These are phyloP conservation scores for Gossypium turneri DNA, from an alignment of 345 rosid genomes.

Conservation along the genomic window DNA sequence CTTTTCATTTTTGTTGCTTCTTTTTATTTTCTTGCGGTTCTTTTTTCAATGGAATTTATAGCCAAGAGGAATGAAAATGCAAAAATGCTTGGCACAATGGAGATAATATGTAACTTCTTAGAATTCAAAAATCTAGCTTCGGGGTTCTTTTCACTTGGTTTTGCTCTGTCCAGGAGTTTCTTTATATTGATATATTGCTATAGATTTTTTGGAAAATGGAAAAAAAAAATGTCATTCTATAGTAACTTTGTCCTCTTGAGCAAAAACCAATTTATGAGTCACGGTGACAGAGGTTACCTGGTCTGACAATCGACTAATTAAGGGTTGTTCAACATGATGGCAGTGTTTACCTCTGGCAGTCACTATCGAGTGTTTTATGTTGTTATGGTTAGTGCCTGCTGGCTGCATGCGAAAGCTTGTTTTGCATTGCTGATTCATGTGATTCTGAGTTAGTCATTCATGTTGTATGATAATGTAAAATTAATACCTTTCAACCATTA, in stretches of 20 bases:
- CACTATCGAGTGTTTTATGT: not conserved
- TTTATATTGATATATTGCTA: not conserved
- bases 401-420: not conserved
- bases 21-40: not conserved
- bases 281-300: not conserved
- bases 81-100: not conserved
- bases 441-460: slow-evolving; percentile 1
- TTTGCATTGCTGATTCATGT: slow-evolving; percentile 9
- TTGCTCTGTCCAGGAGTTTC: not conserved
- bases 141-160: not conserved
- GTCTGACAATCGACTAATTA: not conserved
- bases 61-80: not conserved
- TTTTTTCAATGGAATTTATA: not conserved
- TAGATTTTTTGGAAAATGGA: not conserved
- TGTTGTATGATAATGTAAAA: not conserved
- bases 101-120: not conserved
- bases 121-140: not conserved
- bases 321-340: not conserved
- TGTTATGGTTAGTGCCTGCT: not conserved
- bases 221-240: not conserved
- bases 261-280: not conserved
- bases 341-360: not conserved
- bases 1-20: not conserved
- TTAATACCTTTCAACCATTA: not conserved
- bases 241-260: not conserved